Conservation (phyloP, 2,329 filamentous ascomycete species). For the Pseudogymnoascus pannorum region DNA sequence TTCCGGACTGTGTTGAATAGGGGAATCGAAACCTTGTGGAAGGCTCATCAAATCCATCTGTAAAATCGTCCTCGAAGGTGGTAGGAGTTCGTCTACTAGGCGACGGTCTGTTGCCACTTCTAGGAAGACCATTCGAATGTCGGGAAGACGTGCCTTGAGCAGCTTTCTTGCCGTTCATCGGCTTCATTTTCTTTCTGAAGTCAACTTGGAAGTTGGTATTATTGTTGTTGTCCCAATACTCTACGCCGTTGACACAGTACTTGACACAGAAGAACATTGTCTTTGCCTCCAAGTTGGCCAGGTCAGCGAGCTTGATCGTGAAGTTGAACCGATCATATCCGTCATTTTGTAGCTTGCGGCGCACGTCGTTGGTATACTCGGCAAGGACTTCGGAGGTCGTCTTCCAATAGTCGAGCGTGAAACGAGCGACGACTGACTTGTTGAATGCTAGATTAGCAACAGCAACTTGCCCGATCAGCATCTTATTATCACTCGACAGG, state of each 20-base stretch:
- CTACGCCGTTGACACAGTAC: constrained; percentile 74
- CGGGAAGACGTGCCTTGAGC: constrained; percentile 44
- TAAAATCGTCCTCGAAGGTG: constrained; percentile 64
- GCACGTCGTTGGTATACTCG: constrained; percentile 77
- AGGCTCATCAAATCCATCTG: constrained; percentile 43
- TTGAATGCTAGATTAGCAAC: constrained; percentile 87
- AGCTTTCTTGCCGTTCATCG: constrained; percentile 50
- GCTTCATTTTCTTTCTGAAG: constrained; percentile 72
- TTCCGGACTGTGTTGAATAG: constrained; percentile 15
- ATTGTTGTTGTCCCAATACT: constrained; percentile 94
- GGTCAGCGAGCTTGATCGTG: constrained; percentile 84
- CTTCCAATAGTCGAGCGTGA: constrained; percentile 98
- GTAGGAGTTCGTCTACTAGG: constrained; percentile 43
- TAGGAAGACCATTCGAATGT: constrained; percentile 50
- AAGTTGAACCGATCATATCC: constrained; percentile 88
- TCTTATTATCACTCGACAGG: constrained; percentile 82
- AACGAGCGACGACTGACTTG: constrained; percentile 83
- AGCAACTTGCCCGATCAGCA: constrained; percentile 71
- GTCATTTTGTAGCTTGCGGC: constrained; percentile 54
- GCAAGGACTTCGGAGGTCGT: constrained; percentile 89
- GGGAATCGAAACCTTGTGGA: constrained; percentile 31
- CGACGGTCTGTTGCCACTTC: constrained; percentile 53
- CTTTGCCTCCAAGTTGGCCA: constrained; percentile 85
- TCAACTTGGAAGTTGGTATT: constrained; percentile 87
- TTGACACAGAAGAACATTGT: constrained; percentile 87